Percentiles rank a stretch among this genome's conserved stretches.
phyloP scores from a whole-genome alignment of 208 protist species.

The Trypanosoma lewisi region DNA sequence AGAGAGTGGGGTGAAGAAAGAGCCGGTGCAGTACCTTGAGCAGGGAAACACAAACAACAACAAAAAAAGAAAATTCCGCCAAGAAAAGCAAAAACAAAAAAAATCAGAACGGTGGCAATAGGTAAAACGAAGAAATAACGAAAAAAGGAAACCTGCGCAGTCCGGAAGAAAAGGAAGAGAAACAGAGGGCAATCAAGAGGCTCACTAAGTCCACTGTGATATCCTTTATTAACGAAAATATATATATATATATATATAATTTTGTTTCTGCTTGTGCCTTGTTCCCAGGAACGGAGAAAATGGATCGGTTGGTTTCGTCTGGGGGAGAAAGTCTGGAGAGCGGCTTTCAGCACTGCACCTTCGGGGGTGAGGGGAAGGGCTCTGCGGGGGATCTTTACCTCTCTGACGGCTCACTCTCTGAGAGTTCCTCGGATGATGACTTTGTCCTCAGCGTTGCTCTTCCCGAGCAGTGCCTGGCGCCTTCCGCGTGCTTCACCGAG shows the following conservation, averaged over 20 bases:
- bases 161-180: neutral
- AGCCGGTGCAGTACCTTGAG: too few relatives aligned
- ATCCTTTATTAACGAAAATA: neutral
- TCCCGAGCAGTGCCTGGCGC: neutral
- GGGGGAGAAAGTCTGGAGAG: neutral
- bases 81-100: neutral
- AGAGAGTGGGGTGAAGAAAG: neutral
- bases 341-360: neutral
- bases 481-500: constrained; percentile 15
- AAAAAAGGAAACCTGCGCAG: neutral
- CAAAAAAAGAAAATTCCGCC: neutral
- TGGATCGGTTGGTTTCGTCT: neutral
- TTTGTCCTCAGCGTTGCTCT: neutral
- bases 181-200: neutral
- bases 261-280: neutral
- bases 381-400: neutral
- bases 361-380: neutral
- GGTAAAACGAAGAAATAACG: neutral
- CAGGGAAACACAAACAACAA: constrained; percentile 3
- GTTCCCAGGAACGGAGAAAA: neutral
- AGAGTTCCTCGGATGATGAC: constrained; percentile 16
- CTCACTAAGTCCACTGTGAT: too few relatives aligned
- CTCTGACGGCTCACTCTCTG: neutral
- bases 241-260: neutral
- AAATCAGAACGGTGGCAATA: neutral